Evolutionary conservation across 2,329 filamentous ascomycete species (phyloP), one percentile per base, ranked within the genome.

Genomic region (Claviceps africana): DNA sequence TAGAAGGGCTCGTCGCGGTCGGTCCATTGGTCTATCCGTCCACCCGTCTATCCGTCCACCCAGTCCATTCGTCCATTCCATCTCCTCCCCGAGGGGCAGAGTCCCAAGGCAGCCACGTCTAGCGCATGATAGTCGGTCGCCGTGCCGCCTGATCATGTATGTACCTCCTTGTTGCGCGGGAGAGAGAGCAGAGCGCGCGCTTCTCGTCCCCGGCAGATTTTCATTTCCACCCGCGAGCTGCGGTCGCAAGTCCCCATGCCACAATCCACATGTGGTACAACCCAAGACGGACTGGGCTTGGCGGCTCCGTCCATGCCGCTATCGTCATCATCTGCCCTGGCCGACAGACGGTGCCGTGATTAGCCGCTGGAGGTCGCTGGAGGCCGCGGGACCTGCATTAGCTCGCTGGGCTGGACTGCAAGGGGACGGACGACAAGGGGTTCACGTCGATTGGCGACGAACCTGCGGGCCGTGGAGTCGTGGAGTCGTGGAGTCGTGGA

Each of bases 351-450:
- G 55, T 42, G 15, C 30, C 47, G 28, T 52, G 33, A 50, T 54
- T 58, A 55, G 55, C 25, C 31, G 19, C 31, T 33, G 40, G 30
- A 19, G n/a, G n/a, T n/a, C n/a, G n/a, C n/a, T n/a, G n/a, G n/a
- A n/a, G n/a, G n/a, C 42, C 37, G n/a, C 39, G 58, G 58, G 58
- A 58, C 53, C 53, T 54, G 53, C 53, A 37, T 54, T 37, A 47
- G 39, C 33, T 25, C 19, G 33, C 22, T 42, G 9, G n/a, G 22
- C 11, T 31, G 28, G 37, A 28, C n/a, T 30, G 28, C 30, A 47
- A 8, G 30, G 42, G 48, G 43, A 37, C n/a, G n/a, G n/a, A n/a
- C n/a, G n/a, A n/a, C 21, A 35, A 28, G 28, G 37, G 43, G 44
- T 47, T 35, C 22, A 35, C 51, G 21, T 37, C 44, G 31, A 53